Conservation (phyloP, 306 rosid genomes). For the Alnus glutinosa region DNA sequence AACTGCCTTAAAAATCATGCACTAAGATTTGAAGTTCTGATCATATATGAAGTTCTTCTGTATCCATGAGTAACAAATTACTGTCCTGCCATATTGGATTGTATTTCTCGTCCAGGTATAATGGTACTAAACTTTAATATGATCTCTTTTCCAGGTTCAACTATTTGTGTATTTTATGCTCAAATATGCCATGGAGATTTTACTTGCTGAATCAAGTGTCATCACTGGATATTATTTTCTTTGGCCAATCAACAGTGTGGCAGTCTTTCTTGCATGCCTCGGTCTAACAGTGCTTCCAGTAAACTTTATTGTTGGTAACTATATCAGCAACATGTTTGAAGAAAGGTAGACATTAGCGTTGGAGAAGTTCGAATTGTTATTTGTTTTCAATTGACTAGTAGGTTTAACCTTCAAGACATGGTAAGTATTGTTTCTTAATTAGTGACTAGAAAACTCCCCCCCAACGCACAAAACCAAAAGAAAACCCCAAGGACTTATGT, state of each 20-base stretch:
- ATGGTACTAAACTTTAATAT: background rate
- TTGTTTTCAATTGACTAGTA: background rate
- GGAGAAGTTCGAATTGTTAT: background rate
- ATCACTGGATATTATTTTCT: conserved; percentile 84
- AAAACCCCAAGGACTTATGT: too few relatives aligned
- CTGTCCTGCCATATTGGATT: background rate
- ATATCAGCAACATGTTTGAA: conserved; percentile 95
- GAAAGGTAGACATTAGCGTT: conserved; percentile 61
- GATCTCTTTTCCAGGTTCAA: conserved; percentile 71
- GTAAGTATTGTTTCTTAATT: too few relatives aligned
- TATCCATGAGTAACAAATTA: background rate
- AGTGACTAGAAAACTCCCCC: background rate
- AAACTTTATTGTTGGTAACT: conserved; percentile 83
- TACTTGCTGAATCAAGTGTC: conserved; percentile 95
- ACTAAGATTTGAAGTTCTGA: background rate
- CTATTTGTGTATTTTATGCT: conserved; percentile 97
- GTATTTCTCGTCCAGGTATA: conserved; percentile 6
- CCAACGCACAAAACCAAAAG: background rate
- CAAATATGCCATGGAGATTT: conserved; percentile 92
- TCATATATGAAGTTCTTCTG: background rate
- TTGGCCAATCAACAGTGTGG: conserved; percentile 85
- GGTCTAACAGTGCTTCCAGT: conserved; percentile 97
- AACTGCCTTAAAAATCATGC: background rate
- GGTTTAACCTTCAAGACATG: background rate
- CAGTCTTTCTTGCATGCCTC: conserved; percentile 87